phyloP scores from a whole-genome alignment of 352 stramenopile genomes.

The Phytophthora rubi region DNA sequence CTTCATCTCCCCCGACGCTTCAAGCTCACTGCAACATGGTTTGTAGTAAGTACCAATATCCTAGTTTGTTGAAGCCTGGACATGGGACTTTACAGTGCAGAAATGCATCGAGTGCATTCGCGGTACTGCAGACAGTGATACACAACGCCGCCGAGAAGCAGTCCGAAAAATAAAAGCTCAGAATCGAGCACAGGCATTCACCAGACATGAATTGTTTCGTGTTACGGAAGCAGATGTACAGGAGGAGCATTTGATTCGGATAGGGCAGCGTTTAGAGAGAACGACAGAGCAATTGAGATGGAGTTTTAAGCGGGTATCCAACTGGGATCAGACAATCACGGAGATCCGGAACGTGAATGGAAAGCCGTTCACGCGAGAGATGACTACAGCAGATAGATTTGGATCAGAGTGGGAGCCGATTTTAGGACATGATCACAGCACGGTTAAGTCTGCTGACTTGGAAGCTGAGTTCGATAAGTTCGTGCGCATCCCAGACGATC shows the following conservation, averaged over 20 bases:
- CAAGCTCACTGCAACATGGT: too few species aligned
- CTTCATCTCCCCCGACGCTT: too few species aligned
- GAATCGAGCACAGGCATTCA: too few species aligned
- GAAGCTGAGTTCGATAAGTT: neutral
- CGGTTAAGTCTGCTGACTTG: neutral
- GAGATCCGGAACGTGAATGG: neutral
- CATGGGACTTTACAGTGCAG: too few species aligned
- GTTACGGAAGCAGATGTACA: too few species aligned
- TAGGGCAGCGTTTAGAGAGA: neutral
- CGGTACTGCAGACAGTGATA: too few species aligned
- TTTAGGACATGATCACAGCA: neutral
- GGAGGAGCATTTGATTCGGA: constrained; percentile 6
- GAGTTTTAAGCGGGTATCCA: neutral
- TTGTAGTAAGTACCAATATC: too few species aligned
- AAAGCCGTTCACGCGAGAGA: neutral
- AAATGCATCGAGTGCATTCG: too few species aligned
- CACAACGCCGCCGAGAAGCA: too few species aligned
- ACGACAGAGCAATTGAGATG: neutral
- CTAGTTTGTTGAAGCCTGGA: too few species aligned
- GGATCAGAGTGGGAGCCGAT: neutral
- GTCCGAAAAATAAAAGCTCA: too few species aligned
- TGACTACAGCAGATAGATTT: neutral
- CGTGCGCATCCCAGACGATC: neutral
- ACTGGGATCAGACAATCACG: neutral
- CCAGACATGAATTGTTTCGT: too few species aligned